phyloP scores from a whole-genome alignment of 1,139 yeast genomes.

The Fermentozyma sake region DNA sequence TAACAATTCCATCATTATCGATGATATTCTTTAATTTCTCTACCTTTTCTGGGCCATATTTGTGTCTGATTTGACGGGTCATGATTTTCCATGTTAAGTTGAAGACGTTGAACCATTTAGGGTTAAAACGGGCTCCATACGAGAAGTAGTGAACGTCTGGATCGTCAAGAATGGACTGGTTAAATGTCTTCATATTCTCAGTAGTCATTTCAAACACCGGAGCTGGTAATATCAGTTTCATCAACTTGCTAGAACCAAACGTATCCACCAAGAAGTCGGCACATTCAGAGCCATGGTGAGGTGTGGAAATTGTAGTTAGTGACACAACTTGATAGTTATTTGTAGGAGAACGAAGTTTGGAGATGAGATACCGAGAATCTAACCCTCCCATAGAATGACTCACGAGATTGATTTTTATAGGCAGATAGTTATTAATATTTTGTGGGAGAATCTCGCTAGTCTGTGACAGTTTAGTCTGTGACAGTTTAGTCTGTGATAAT shows the following conservation, averaged over 20 bases:
- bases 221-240: conserved; percentile 31
- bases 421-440: conserved; percentile 20
- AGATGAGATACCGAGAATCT: conserved; percentile 73
- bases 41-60: conserved; percentile 1
- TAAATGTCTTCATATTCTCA: conserved; percentile 47
- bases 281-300: conserved; percentile 82
- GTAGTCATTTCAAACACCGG: conserved; percentile 63
- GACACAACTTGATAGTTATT: conserved; percentile 56
- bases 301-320: conserved; percentile 80
- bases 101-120: conserved; percentile 61
- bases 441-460: too few species aligned
- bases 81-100: conserved; percentile 61
- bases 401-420: conserved; percentile 59
- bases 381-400: conserved; percentile 98
- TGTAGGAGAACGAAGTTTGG: conserved; percentile 37
- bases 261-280: conserved; percentile 62
- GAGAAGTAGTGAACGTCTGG: conserved; percentile 71
- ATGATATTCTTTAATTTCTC: conserved; percentile 11
- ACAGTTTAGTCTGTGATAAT: conserved; percentile 1
- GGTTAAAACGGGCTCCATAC: conserved; percentile 72
- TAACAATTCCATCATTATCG: conserved; percentile 83
- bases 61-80: conserved; percentile 11
- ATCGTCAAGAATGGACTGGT: conserved; percentile 46
- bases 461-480: too few species aligned
- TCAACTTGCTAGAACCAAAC: conserved; percentile 10